These are phyloP conservation scores for Lepidopterella palustris DNA, from an alignment of 495 filamentous ascomycete species.

Conservation along the genomic window DNA sequence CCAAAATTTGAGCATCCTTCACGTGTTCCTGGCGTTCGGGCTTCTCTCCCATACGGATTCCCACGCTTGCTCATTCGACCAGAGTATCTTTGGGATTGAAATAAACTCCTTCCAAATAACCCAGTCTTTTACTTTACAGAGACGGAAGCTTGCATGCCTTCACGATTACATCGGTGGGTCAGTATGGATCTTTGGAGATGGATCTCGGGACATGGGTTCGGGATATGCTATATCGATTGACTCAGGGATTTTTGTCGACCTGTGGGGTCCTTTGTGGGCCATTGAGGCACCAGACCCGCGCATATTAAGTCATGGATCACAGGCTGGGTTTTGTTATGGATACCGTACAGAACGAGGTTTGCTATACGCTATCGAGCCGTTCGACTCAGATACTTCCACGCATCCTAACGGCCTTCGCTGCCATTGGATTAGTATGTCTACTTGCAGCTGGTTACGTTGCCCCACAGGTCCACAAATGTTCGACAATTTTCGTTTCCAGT, in stretches of 20 bases:
- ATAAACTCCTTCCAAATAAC: background rate
- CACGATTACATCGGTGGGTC: background rate
- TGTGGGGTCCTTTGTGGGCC: background rate
- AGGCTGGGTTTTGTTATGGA: background rate
- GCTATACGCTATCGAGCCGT: background rate
- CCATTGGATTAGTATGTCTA: background rate
- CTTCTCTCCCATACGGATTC: background rate
- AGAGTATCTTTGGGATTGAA: background rate
- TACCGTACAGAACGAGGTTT: background rate
- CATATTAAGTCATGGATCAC: too few species aligned
- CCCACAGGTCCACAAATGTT: too few species aligned
- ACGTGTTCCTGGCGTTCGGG: background rate
- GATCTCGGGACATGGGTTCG: background rate
- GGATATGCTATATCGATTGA: background rate
- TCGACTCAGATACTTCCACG: background rate
- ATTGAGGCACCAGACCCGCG: background rate
- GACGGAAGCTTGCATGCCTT: background rate
- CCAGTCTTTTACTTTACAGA: background rate
- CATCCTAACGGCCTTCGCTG: background rate
- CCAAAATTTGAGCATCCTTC: too few species aligned
- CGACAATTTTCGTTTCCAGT: too few species aligned
- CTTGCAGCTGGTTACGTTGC: too few species aligned
- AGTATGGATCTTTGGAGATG: background rate
- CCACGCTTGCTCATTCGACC: background rate
- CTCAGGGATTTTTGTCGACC: background rate